Base-by-base conservation (phyloP, 2,329 filamentous ascomycete species). In the Colletotrichum navitas region DNA sequence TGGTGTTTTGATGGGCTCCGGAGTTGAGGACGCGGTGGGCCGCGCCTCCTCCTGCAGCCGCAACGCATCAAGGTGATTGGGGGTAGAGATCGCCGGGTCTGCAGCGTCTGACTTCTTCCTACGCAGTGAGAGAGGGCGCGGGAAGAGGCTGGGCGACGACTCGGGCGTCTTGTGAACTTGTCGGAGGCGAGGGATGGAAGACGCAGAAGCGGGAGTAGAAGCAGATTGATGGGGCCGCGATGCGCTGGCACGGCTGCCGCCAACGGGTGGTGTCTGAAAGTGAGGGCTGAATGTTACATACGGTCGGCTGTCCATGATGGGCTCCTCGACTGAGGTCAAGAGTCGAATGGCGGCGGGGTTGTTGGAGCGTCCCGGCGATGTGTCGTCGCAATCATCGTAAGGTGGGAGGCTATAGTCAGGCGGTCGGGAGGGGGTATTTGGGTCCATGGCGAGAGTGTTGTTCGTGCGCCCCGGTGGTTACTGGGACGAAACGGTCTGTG, bases 281-380 rank as follows among this genome's bases (percentile, higher is more conserved):
- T 63, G 65, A 61, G 34, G 14, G 51, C 41, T 72, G 60, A 34
- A 36, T 63, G 75, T 74, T 82, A 91, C 89, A 83, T 91, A 91
- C 88, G 86, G 83, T 78, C 83, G 81, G 67, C 74, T 84, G 81
- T 81, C 82, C 76, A 81, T 73, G 36, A 81, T 73, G 41, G 85
- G 81, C 58, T 90, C 89, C 77, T 91, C 89, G 79, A 89, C 84
- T 8, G 88, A 90, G 63, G 89, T 91, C 81, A 92, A 82, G 76
- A 92, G 82, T 76, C 90, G 85, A 66, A 91, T 85, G 73, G 85
- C 87, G 43, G 89, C 85, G 55, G 84, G 80, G 77, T 86, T 87
- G 69, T 76, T 77, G 47, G 79, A 76, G 67, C 84, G 81, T 71
- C 83, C 82, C 49, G 82, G 82, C 24, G 84, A 83, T 36, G 83